Evolutionary conservation across 768 basidiomycete genomes (phyloP).

Genomic region (Russula abietina): DNA sequence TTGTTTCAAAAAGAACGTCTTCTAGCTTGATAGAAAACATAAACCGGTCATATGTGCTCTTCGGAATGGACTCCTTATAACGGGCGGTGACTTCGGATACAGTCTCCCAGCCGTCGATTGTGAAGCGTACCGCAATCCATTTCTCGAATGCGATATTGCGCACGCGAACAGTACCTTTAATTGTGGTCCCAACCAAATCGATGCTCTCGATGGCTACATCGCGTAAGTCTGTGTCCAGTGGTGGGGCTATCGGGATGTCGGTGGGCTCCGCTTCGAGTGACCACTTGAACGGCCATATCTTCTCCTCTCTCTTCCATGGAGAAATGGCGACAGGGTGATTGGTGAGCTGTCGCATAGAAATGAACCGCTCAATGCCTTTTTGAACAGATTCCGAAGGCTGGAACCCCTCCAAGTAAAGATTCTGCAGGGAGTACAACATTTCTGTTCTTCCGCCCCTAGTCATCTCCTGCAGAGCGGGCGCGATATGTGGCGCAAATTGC

Average conservation of each 20-base stretch:
- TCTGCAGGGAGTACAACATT: too few species aligned
- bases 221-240: conserved; percentile 32
- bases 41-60: conserved; percentile 60
- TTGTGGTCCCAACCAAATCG: conserved; percentile 42
- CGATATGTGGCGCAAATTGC: too few species aligned
- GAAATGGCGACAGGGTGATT: too few species aligned
- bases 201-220: conserved; percentile 54
- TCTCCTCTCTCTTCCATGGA: too few species aligned
- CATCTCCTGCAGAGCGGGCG: too few species aligned
- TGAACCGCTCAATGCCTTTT: too few species aligned
- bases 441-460: too few species aligned
- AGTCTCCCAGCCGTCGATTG: conserved; percentile 92
- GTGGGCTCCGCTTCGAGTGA: too few species aligned
- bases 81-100: conserved; percentile 85
- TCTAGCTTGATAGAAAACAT: conserved; percentile 67
- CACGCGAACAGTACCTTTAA: conserved; percentile 73
- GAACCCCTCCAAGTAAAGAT: too few species aligned
- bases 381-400: too few species aligned
- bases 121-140: conserved; percentile 83
- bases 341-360: too few species aligned
- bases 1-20: conserved; percentile 68
- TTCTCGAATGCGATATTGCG: conserved; percentile 86
- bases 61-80: conserved; percentile 44
- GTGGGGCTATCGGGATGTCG: conserved; percentile 51
- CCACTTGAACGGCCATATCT: too few species aligned